phyloP scores from a whole-genome alignment of 768 basidiomycete genomes.

The Auriculariales sp. region DNA sequence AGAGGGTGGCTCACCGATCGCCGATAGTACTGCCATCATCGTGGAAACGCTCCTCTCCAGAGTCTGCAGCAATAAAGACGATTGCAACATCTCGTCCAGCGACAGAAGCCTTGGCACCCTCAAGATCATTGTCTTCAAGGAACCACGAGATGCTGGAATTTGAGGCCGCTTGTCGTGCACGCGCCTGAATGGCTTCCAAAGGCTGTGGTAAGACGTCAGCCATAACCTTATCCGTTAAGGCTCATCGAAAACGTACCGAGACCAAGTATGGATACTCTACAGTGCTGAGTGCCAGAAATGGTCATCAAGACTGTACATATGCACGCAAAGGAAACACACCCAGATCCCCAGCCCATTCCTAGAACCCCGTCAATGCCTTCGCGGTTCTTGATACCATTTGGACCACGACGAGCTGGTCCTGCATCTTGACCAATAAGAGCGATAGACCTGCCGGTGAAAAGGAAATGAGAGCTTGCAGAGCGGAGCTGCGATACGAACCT shows the following conservation, averaged over 20 bases:
- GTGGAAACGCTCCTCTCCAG: constrained; percentile 38
- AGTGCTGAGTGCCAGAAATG: constrained; percentile 32
- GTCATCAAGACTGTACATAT: constrained; percentile 6
- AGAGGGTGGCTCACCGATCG: not conserved
- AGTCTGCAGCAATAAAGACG: constrained; percentile 73
- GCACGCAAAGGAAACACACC: too few species aligned
- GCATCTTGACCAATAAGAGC: constrained; percentile 34
- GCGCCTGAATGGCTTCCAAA: constrained; percentile 62
- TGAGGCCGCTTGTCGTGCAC: constrained; percentile 43
- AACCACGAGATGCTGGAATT: constrained; percentile 52
- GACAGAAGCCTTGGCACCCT: constrained; percentile 26
- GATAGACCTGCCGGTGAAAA: constrained; percentile 9
- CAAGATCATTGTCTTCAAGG: constrained; percentile 54
- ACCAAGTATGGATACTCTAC: constrained; percentile 66
- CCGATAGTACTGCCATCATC: not conserved
- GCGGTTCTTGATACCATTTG: constrained; percentile 55
- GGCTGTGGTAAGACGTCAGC: constrained; percentile 27
- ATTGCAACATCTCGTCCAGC: constrained; percentile 46
- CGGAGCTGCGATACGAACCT: not conserved
- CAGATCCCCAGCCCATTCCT: constrained; percentile 90
- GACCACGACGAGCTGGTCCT: constrained; percentile 52
- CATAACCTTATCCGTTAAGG: not conserved
- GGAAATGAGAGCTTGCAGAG: not conserved
- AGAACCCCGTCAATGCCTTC: constrained; percentile 55
- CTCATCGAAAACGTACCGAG: constrained; percentile 29